Evolutionary conservation across 192 early-diverging fungal species (phyloP).

Genomic region (Umbelopsis sp.): DNA sequence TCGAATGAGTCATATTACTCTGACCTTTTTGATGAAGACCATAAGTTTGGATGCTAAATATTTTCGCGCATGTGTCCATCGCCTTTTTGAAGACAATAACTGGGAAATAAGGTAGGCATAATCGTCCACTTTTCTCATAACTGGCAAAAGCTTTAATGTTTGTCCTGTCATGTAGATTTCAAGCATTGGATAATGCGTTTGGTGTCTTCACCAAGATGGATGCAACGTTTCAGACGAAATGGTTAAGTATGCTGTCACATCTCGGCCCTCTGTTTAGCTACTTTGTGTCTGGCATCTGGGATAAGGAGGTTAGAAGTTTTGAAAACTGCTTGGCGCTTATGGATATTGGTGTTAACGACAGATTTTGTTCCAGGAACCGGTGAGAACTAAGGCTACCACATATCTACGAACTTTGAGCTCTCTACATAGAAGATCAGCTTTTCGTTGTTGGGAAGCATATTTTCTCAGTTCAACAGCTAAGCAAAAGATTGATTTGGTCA

Average conservation of each 20-base stretch:
- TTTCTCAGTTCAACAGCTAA: conserved; percentile 44
- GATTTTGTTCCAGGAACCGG: conserved; percentile 43
- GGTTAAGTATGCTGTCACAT: conserved; percentile 37
- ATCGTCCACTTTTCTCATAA: neutral
- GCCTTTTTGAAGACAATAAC: conserved; percentile 45
- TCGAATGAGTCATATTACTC: conserved; percentile 40
- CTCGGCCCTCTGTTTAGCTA: conserved; percentile 58
- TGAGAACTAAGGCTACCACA: conserved; percentile 54
- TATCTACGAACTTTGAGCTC: conserved; percentile 51
- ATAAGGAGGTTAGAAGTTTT: conserved; percentile 44
- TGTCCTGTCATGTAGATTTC: conserved; percentile 33
- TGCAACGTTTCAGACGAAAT: conserved; percentile 42
- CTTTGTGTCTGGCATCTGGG: conserved; percentile 59
- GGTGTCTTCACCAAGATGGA: conserved; percentile 63
- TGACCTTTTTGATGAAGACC: conserved; percentile 51
- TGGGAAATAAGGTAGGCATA: conserved; percentile 53
- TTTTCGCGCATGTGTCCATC: conserved; percentile 50
- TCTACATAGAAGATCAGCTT: conserved; percentile 48
- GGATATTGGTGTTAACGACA: neutral
- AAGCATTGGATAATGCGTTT: conserved; percentile 55
- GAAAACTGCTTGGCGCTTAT: neutral
- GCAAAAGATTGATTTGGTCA: conserved; percentile 42
- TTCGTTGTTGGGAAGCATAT: conserved; percentile 62
- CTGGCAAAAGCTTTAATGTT: neutral
- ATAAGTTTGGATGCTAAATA: conserved; percentile 36